Base-by-base conservation (phyloP, 495 filamentous ascomycete species). In the Neurospora sublineolata region DNA sequence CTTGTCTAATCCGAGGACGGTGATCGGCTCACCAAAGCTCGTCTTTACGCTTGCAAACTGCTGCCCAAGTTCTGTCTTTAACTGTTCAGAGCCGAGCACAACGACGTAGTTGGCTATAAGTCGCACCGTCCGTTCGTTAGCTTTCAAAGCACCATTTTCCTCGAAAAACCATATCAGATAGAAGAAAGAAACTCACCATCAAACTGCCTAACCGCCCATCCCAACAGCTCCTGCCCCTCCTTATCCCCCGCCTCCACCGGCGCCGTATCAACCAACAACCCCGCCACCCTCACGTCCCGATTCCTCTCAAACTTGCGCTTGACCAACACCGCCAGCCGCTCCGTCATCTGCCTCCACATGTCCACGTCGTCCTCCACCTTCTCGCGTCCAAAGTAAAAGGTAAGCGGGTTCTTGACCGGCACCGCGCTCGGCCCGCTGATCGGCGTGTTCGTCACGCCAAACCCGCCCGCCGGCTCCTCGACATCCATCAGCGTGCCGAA, bases 331-430 rank as follows among this genome's bases (percentile, higher is more conserved):
- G 92, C 95, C 77, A 97, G 82, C 73, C 93, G 86, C 40, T 90
- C 91, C 46, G 92, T 81, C 71, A 98, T 77, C 2, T 89, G 87
- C 80, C 88, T 91, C 79, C 89, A 97, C 14, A 94, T 78, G 52
- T 84, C 85, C 37, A 86, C 83, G 69, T 94, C 91, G 8, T 92
- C 91, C 72, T 95, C 91, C 4, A 93, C 89, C 72, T 84, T 90
- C 46, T 88, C 84, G 70, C 92, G 83, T 11, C 94, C 94, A 80
- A 93, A 94, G 75, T 92, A 92, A 76, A 97, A 97, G n/a, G 94
- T 92, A 70, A 98, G 80, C 23, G 96, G 96, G 74, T 95, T 82
- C 82, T 97, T 98, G 33, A 97, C 92, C 1, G 95, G 93, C 18
- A 95, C 87, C 14, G 89, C 86, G 73, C 90, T 95, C 8, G 96